These are phyloP conservation scores for Plasmodium relictum DNA, from an alignment of 169 alveolate species.

Conservation along the genomic window DNA sequence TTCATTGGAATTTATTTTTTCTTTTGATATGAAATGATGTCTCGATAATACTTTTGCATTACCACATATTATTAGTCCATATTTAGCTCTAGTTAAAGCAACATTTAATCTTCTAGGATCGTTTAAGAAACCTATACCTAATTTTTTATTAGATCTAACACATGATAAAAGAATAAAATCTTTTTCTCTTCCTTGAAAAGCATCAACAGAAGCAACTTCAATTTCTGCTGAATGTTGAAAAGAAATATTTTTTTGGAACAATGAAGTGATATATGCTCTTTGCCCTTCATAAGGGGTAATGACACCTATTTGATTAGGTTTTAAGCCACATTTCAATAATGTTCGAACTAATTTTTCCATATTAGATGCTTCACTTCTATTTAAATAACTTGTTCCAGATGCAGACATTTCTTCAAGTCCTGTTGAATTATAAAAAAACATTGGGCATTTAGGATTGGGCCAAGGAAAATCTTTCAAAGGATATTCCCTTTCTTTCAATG, in stretches of 20 bases:
- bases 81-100: slow-evolving; percentile 94
- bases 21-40: slow-evolving; percentile 66
- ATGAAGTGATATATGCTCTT: slow-evolving; percentile 89
- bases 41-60: slow-evolving; percentile 80
- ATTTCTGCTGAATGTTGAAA: slow-evolving; percentile 81
- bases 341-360: slow-evolving; percentile 82
- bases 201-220: slow-evolving; percentile 90
- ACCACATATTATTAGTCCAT: slow-evolving; percentile 91
- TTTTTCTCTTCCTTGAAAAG: slow-evolving; percentile 94
- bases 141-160: slow-evolving; percentile 90
- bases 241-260: slow-evolving; percentile 80
- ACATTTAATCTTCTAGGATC: slow-evolving; percentile 95
- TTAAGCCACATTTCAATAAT: slow-evolving; percentile 74
- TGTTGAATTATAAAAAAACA: slow-evolving; percentile 88
- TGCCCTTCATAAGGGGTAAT: slow-evolving; percentile 97
- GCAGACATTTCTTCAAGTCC: slow-evolving; percentile 87
- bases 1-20: slow-evolving; percentile 81
- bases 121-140: slow-evolving; percentile 91
- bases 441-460: slow-evolving; percentile 90
- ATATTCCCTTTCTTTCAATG: slow-evolving; percentile 90
- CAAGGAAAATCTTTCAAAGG: slow-evolving; percentile 85
- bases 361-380: slow-evolving; percentile 84
- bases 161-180: slow-evolving; percentile 92
- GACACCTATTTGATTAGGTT: slow-evolving; percentile 92
- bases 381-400: slow-evolving; percentile 85